These are phyloP conservation scores for Perilla frutescens DNA, from an alignment of 257 asterid species.

Conservation along the genomic window DNA sequence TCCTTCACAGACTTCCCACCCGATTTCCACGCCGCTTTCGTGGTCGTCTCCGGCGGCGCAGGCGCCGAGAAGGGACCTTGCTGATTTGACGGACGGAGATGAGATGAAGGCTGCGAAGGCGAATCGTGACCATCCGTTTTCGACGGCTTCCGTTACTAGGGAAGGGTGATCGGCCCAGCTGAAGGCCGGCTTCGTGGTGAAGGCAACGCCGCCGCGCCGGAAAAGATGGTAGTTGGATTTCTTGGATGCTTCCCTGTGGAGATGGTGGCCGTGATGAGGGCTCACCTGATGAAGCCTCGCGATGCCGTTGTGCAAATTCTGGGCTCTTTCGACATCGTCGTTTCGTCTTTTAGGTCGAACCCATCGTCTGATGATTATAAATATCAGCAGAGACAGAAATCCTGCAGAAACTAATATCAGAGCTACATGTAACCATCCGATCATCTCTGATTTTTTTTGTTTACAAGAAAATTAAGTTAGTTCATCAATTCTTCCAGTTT, in stretches of 20 bases:
- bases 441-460: slow-evolving; percentile 42
- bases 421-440: slow-evolving; percentile 43
- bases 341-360: slow-evolving; percentile 17
- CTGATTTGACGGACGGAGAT: slow-evolving; percentile 56
- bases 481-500: background rate
- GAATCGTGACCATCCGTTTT: slow-evolving; percentile 91
- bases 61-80: slow-evolving; percentile 53
- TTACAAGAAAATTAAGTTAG: background rate
- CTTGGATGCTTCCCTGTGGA: slow-evolving; percentile 42
- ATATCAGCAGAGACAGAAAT: slow-evolving; percentile 30
- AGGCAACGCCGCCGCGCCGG: slow-evolving; percentile 42
- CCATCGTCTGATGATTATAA: slow-evolving; percentile 41
- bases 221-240: slow-evolving; percentile 45
- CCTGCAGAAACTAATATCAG: slow-evolving; percentile 43
- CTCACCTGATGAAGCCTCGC: slow-evolving; percentile 70
- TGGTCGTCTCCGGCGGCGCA: slow-evolving; percentile 44
- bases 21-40: slow-evolving; percentile 49
- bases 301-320: slow-evolving; percentile 52
- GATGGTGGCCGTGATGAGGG: slow-evolving; percentile 45
- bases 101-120: slow-evolving; percentile 55
- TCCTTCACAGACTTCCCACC: slow-evolving; percentile 90
- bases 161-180: slow-evolving; percentile 88
- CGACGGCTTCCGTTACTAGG: slow-evolving; percentile 82
- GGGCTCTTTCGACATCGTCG: slow-evolving; percentile 36
- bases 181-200: slow-evolving; percentile 47